Percentiles rank a stretch among this genome's conserved stretches.
phyloP scores from a whole-genome alignment of 805 yeast species.

The Limtongozyma cylindracea region DNA sequence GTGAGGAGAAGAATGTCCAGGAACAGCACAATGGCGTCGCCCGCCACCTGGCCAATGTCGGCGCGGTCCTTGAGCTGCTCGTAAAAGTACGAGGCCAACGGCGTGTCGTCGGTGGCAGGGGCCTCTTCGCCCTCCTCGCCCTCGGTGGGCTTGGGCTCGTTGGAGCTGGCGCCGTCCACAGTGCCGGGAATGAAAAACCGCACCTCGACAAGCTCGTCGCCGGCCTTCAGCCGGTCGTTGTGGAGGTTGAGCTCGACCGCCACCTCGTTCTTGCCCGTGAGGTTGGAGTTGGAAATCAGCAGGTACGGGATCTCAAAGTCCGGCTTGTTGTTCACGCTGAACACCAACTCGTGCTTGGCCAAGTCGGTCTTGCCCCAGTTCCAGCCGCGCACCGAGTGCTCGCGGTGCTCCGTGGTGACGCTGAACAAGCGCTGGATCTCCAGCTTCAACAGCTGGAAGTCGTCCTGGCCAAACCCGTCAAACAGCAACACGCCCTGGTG shows the following conservation, averaged over 20 bases:
- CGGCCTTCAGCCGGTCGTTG: slow-evolving; percentile 39
- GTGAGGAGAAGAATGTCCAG: slow-evolving; percentile 79
- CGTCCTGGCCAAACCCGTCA: slow-evolving; percentile 82
- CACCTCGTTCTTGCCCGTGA: slow-evolving; percentile 84
- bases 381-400: slow-evolving; percentile 95
- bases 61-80: slow-evolving; percentile 86
- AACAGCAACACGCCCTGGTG: slow-evolving; percentile 65
- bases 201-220: slow-evolving; percentile 92
- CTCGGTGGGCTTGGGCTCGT: slow-evolving; percentile 6
- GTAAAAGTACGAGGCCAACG: slow-evolving; percentile 67
- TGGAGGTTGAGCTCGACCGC: slow-evolving; percentile 61
- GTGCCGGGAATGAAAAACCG: slow-evolving; percentile 85
- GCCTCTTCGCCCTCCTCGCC: slow-evolving; percentile 10
- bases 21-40: slow-evolving; percentile 86
- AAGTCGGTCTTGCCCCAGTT: slow-evolving; percentile 94
- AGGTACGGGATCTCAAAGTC: slow-evolving; percentile 76
- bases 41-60: slow-evolving; percentile 81
- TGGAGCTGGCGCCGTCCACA: slow-evolving; percentile 22
- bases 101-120: slow-evolving; percentile 20
- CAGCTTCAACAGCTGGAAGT: slow-evolving; percentile 55
- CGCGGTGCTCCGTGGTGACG: slow-evolving; percentile 53
- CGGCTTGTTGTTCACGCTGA: slow-evolving; percentile 71
- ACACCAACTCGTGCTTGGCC: slow-evolving; percentile 76
- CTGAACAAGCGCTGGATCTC: slow-evolving; percentile 60
- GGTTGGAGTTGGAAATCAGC: slow-evolving; percentile 59